Evolutionary conservation across 805 yeast species (phyloP).

Genomic region (Candida chilensis): DNA sequence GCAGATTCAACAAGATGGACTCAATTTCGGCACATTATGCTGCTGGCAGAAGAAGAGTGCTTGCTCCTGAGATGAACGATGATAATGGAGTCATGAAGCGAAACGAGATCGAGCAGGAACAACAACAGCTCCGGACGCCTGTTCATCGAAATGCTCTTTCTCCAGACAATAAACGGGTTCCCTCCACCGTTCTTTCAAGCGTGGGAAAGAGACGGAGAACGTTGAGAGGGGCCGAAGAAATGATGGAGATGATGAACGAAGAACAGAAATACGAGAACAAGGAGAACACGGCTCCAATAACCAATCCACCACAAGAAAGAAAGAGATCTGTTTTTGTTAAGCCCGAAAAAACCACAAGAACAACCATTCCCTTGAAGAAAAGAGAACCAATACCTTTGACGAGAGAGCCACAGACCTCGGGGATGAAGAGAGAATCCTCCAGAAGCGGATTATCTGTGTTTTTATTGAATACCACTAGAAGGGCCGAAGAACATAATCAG

Average conservation of each 20-base stretch:
- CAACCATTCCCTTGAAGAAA: neutral
- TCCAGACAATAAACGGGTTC: slow-evolving; percentile 1
- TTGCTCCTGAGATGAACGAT: neutral
- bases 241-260: slow-evolving; percentile 4
- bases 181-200: neutral
- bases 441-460: neutral
- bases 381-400: neutral
- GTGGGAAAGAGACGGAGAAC: slow-evolving; percentile 20
- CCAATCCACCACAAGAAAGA: no score
- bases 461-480: neutral
- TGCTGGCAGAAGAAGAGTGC: slow-evolving; percentile 6
- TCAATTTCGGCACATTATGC: slow-evolving; percentile 25
- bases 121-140: no score
- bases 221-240: slow-evolving; percentile 30
- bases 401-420: neutral
- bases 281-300: neutral
- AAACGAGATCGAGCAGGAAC: neutral
- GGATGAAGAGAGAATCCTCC: neutral
- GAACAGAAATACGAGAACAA: neutral
- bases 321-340: neutral
- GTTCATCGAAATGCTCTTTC: no score
- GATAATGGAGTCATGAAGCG: neutral
- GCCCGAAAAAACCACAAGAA: neutral
- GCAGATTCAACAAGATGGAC: slow-evolving; percentile 31
- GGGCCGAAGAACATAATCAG: no score